Base-by-base conservation (phyloP, 1,284 basidiomycete species). In the Mycena citricolor region DNA sequence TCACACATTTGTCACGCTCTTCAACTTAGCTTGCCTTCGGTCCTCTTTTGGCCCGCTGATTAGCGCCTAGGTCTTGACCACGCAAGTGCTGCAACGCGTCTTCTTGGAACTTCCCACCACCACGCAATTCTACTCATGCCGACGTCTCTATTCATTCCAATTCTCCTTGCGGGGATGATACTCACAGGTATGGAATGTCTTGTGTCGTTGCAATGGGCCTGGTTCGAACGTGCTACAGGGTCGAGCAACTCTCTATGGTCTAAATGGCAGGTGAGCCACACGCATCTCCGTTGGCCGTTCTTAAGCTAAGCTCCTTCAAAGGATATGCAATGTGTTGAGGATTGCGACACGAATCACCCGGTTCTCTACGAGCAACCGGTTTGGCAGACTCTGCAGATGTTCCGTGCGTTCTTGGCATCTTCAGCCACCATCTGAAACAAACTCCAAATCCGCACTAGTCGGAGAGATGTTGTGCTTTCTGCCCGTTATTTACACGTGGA, bases 321-420 rank as follows among this genome's bases (percentile, higher is more conserved):
- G 83, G 92, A 94, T 62, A 93, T 91, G 86, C 89, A 94, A 82
- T 95, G 92, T 60, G 92, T 94, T 42, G 91, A 93, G 75, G 86
- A 93, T 65, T 95, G 91, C 62, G 64, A 80, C 62, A 69, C 78
- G 17, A 49, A 62, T 32, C 66, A 71, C 25, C 81, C 74, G 49
- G 72, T 92, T 33, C 74, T 90, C 31, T 94, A 90, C 63, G 90
- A 94, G 59, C 91, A 94, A 64, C 92, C 92, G 1, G 90, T 94
- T 20, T 51, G 44, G 46, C 47, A 52, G 29, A 93, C 90, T 8
- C 77, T 94, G 32, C 91, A 94, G 64, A 92, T 92, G 89, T 92
- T 92, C 67, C 73, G 90, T 91, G 60, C 66, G 88, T 78, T 34
- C 46, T 32, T 51, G 55, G 43, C 42, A 49, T 49, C 49, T 39